These are phyloP conservation scores for Agrocybe praecox DNA, from an alignment of 768 basidiomycete genomes.

Conservation along the genomic window DNA sequence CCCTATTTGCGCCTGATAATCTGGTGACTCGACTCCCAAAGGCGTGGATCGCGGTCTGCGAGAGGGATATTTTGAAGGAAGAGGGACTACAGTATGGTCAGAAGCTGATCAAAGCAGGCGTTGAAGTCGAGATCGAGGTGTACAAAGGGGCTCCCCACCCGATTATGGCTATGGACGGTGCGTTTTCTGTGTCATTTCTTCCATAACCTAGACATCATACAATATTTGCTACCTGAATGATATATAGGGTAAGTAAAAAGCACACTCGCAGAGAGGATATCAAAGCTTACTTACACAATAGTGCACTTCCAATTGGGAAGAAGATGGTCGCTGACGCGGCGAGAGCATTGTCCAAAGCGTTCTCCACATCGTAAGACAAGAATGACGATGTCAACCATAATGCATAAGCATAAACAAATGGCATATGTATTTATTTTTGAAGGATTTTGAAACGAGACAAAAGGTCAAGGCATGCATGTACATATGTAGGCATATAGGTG, in stretches of 20 bases:
- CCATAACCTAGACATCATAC: background rate
- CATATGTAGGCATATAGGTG: background rate
- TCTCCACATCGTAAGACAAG: background rate
- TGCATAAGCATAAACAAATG: no score
- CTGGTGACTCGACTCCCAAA: conserved; percentile 51
- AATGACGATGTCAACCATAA: background rate
- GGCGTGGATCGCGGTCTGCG: conserved; percentile 66
- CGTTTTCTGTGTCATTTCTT: conserved; percentile 18
- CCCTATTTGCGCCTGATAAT: conserved; percentile 65
- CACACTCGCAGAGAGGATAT: background rate
- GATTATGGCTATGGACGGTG: conserved; percentile 76
- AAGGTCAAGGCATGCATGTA: background rate
- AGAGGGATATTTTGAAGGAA: conserved; percentile 65
- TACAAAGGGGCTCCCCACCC: conserved; percentile 73
- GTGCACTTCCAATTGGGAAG: conserved; percentile 28
- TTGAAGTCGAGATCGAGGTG: conserved; percentile 52
- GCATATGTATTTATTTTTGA: background rate
- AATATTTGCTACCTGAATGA: no score
- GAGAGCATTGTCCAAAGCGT: conserved; percentile 31
- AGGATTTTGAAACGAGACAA: background rate
- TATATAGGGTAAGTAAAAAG: conserved; percentile 6
- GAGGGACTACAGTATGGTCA: conserved; percentile 69
- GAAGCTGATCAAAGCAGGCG: conserved; percentile 53
- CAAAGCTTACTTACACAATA: background rate
- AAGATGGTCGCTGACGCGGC: conserved; percentile 40